A percentile compares a stretch with the other conserved stretches of the same genome.
Evolutionary conservation across 345 rosid species (phyloP).

Genomic region (Eucalyptus coolabah): DNA sequence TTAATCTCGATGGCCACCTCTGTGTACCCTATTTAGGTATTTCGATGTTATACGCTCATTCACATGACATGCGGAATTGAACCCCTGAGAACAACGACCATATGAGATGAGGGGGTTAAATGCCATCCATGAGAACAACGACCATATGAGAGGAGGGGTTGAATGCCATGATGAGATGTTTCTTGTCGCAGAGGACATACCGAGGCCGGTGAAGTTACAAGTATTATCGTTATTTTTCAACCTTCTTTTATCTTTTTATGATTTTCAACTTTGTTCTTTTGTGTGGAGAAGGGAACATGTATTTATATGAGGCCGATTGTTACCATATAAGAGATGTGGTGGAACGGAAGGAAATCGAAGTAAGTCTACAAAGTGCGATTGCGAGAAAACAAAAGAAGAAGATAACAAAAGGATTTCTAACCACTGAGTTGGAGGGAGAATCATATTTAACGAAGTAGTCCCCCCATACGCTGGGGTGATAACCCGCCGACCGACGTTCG

Average conservation of each 20-base stretch:
- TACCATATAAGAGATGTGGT: neutral
- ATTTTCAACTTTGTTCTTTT: neutral
- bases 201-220: neutral
- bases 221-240: neutral
- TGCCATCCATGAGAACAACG: neutral
- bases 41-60: neutral
- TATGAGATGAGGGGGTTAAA: neutral
- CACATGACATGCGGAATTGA: neutral
- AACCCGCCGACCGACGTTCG: neutral
- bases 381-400: neutral
- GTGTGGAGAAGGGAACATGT: neutral
- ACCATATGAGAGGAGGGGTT: neutral
- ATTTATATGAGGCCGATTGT: neutral
- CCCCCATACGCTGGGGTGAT: constrained; percentile 6
- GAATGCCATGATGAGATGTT: neutral
- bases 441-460: neutral
- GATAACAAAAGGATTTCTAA: neutral
- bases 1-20: neutral
- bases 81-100: neutral
- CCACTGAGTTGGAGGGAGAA: neutral
- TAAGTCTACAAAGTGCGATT: neutral
- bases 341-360: neutral
- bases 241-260: neutral
- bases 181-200: neutral
- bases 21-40: neutral